phyloP scores from a whole-genome alignment of 2,329 filamentous ascomycete genomes.

The Ophiosphaerella narmari region DNA sequence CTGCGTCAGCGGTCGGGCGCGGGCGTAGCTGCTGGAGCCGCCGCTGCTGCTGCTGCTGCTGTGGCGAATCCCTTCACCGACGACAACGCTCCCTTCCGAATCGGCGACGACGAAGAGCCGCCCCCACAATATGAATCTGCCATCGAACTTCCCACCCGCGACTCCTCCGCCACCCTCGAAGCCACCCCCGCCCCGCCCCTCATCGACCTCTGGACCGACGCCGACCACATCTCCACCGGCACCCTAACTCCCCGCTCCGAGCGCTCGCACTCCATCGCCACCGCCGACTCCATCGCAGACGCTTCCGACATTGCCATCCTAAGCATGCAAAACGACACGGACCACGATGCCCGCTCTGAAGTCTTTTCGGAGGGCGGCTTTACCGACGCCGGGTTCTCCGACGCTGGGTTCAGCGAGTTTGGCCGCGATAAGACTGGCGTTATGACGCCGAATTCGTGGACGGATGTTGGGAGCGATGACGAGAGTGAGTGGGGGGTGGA shows the following conservation, averaged over 20 bases:
- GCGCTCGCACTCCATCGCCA: conserved; percentile 24
- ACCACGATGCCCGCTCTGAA: conserved; percentile 43
- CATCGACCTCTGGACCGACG: conserved; percentile 37
- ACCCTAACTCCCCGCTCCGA: conserved; percentile 47
- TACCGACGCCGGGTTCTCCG: conserved; percentile 42
- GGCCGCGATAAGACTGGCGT: conserved; percentile 31
- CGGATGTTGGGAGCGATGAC: conserved; percentile 47
- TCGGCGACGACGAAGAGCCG: conserved; percentile 38
- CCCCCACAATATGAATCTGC: conserved; percentile 33
- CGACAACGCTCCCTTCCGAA: conserved; percentile 50
- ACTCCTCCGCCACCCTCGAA: conserved; percentile 38
- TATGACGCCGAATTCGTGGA: conserved; percentile 47
- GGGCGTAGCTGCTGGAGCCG: conserved; percentile 21
- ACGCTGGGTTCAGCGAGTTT: conserved; percentile 40
- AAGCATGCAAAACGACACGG: conserved; percentile 40
- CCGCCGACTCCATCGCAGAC: conserved; percentile 37
- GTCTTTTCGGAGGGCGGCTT: conserved; percentile 43
- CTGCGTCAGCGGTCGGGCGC: too few relatives aligned
- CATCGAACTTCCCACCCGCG: conserved; percentile 29
- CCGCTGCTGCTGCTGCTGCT: conserved; percentile 24
- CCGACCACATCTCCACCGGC: conserved; percentile 40
- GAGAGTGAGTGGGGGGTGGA: conserved; percentile 45
- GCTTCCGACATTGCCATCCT: conserved; percentile 43
- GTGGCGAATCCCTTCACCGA: conserved; percentile 53
- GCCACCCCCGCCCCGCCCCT: conserved; percentile 23